A percentile compares a stretch with the other conserved stretches of the same genome.
phyloP scores from a whole-genome alignment of 225 moss, liverwort and hornwort genomes.

The Straminergon stramineum region DNA sequence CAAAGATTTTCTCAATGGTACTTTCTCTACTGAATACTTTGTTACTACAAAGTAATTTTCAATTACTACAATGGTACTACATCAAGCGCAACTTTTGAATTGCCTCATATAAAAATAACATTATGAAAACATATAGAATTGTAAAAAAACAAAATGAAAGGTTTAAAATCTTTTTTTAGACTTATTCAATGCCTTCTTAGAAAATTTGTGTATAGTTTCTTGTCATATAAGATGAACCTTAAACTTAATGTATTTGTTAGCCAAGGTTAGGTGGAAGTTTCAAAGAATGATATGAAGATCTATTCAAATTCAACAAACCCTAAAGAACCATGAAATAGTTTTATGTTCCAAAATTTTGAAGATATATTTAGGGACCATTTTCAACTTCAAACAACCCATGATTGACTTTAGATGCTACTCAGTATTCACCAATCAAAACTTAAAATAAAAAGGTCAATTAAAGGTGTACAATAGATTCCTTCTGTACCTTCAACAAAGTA shows the following conservation, averaged over 20 bases:
- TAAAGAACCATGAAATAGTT: accelerated
- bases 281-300: neutral
- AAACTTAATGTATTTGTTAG: neutral
- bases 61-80: neutral
- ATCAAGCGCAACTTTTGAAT: neutral
- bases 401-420: neutral
- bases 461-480: neutral
- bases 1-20: accelerated
- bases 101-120: neutral
- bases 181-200: neutral
- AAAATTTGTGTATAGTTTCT: neutral
- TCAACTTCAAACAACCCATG: neutral
- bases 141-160: neutral
- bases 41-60: accelerated
- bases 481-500: neutral
- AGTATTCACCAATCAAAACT: neutral
- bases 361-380: neutral
- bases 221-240: neutral
- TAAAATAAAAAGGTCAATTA: neutral
- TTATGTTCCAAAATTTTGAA: neutral
- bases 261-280: neutral
- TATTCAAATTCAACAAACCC: neutral
- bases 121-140: no score
- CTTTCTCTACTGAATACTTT: neutral
- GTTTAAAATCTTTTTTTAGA: neutral